Percentiles rank a stretch among this genome's conserved stretches.
Conservation (phyloP, 371 early-diverging fungal species). For the Gilbertella persicaria region DNA sequence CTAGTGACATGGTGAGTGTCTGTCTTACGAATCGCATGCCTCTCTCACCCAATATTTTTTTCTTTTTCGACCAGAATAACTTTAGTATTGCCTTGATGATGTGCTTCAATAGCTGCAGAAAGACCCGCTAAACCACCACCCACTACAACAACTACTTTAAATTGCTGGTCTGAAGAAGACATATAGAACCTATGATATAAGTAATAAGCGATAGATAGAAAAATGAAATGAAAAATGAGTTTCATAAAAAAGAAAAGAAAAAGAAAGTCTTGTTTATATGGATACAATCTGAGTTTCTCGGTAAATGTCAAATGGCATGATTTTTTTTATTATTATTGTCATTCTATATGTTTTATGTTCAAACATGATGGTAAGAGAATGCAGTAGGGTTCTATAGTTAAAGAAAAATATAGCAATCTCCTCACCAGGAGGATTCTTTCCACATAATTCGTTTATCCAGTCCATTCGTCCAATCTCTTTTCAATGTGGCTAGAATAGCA, state of each 20-base stretch:
- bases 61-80: slow-evolving; percentile 81
- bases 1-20: slow-evolving; percentile 23
- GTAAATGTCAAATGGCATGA: slow-evolving; percentile 16
- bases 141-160: slow-evolving; percentile 53
- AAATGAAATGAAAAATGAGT: slow-evolving; percentile 12
- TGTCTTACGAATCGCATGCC: background rate
- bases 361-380: no score
- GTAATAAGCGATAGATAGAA: slow-evolving; percentile 15
- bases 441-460: slow-evolving; percentile 27
- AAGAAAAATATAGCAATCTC: background rate
- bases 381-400: background rate
- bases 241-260: slow-evolving; percentile 5
- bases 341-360: background rate
- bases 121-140: slow-evolving; percentile 86
- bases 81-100: slow-evolving; percentile 54
- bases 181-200: slow-evolving; percentile 11
- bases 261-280: background rate
- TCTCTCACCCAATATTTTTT: slow-evolving; percentile 55
- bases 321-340: slow-evolving; percentile 7
- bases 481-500: slow-evolving; percentile 50
- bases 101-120: slow-evolving; percentile 76
- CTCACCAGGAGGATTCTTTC: slow-evolving; percentile 33
- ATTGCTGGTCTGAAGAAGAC: background rate
- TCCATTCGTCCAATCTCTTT: slow-evolving; percentile 34
- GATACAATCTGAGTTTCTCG: background rate